Evolutionary conservation across 306 rosid species (phyloP).

Genomic region (Cucurbita argyrosperma): DNA sequence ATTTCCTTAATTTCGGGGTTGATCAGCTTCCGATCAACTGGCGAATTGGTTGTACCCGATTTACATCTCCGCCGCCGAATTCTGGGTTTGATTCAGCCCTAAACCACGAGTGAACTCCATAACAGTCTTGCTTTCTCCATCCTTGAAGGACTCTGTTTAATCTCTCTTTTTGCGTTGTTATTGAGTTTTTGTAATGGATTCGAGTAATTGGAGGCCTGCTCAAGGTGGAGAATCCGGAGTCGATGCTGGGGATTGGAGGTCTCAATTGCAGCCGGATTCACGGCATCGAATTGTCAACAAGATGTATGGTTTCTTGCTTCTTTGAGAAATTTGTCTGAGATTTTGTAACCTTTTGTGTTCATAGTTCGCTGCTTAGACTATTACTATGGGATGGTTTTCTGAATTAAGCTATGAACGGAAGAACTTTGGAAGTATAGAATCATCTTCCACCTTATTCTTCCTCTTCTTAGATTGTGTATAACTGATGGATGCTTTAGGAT

Average conservation of each 20-base stretch:
- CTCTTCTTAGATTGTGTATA: background rate
- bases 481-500: background rate
- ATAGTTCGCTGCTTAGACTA: background rate
- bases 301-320: background rate
- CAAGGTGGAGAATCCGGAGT: slow-evolving; percentile 23
- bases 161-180: background rate
- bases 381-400: background rate
- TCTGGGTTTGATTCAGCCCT: background rate
- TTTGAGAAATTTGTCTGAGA: background rate
- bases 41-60: background rate
- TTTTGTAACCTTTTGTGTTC: background rate
- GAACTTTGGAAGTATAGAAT: background rate
- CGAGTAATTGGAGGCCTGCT: slow-evolving; percentile 26
- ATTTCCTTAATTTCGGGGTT: background rate
- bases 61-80: background rate
- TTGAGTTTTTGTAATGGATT: slow-evolving; percentile 17
- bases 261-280: slow-evolving; percentile 10
- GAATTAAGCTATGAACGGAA: background rate
- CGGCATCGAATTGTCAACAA: slow-evolving; percentile 7
- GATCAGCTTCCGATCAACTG: background rate
- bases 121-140: background rate
- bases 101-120: background rate
- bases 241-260: slow-evolving; percentile 15
- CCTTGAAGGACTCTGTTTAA: background rate
- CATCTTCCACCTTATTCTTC: background rate